Evolutionary conservation across 805 yeast genomes (phyloP), one percentile per base, ranked within the genome.

Genomic region (Wickerhamiella hasegawae): DNA sequence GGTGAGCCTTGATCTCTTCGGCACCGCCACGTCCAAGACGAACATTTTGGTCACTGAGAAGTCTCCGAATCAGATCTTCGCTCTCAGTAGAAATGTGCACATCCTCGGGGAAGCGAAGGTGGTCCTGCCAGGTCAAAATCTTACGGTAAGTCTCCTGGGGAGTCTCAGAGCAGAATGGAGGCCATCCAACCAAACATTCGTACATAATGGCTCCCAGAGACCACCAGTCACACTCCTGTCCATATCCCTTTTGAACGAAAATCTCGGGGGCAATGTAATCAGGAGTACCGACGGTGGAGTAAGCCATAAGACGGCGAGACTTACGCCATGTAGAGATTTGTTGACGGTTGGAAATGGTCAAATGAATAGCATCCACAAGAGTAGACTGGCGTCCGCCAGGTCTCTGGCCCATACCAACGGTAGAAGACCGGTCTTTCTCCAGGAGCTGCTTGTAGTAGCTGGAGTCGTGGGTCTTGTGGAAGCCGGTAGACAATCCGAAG

Each of bases 181-280:
- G 95, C 94, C 94, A 84, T 22, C 96, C 96, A 40, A 84, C 80
- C 42, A 84, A 62, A 61, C 96, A 84, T 65, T 84, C 96, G 57
- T 78, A 84, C 96, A 84, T 85, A 52, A 84, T 84, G 1, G 94
- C 94, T 21, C 96, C 96, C 31, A 84, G 59, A 6, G 93, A 79
- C 96, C 96, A 84, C 96, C 96, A 84, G 57, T 84, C 96, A 59
- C 96, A 84, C 53, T 84, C 94, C 59, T 83, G 94, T 10, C 95
- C 94, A 57, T 84, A 84, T 4, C 96, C 96, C 60, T 84, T 90
- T 48, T 83, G 83, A 32, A 82, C 65, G 49, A 84, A 84, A 41
- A 84, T 85, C 54, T 84, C 96, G 0, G 96, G 96, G 1, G 95
- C 95, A 56, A 84, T 84, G 54, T 84, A 84, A 55, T 84, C 95